phyloP scores from a whole-genome alignment of 352 stramenopile genomes.

The Elongisporangium anandrum region DNA sequence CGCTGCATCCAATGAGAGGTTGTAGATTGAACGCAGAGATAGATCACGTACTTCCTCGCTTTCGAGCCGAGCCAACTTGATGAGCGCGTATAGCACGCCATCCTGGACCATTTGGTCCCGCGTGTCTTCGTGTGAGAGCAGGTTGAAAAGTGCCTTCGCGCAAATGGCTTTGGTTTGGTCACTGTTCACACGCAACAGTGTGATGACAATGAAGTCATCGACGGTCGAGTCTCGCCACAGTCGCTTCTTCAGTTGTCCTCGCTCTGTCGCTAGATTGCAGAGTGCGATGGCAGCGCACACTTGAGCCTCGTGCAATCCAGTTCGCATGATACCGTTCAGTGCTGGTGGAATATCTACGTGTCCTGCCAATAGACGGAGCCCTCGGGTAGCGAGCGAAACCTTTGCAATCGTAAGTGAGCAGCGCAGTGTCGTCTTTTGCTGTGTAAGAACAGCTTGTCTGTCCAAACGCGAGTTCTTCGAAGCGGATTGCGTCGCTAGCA shows the following conservation, averaged over 20 bases:
- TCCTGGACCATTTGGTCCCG: constrained; percentile 69
- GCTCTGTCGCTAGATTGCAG: constrained; percentile 80
- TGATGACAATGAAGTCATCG: constrained; percentile 87
- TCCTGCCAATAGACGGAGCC: constrained; percentile 37
- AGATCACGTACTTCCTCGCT: constrained; percentile 73
- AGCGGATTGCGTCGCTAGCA: constrained; percentile 50
- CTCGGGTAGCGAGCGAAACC: constrained; percentile 41
- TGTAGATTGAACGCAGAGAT: constrained; percentile 70
- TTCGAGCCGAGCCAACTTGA: constrained; percentile 79
- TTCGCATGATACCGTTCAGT: constrained; percentile 83
- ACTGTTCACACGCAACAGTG: constrained; percentile 78
- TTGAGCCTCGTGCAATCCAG: constrained; percentile 75
- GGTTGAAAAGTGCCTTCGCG: constrained; percentile 80
- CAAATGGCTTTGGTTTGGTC: constrained; percentile 81
- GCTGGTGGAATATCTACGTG: constrained; percentile 53
- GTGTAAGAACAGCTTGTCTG: constrained; percentile 27
- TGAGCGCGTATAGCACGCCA: constrained; percentile 78
- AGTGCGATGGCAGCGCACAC: constrained; percentile 79
- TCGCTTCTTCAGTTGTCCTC: constrained; percentile 22
- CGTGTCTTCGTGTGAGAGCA: constrained; percentile 75
- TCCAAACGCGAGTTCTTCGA: constrained; percentile 54
- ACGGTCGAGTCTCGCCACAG: constrained; percentile 66
- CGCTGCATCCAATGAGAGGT: constrained; percentile 52
- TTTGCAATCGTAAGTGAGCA: constrained; percentile 61
- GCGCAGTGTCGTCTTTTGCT: constrained; percentile 57